Conservation (phyloP, 495 filamentous ascomycete genomes). For the Aspergillus funiculosus region DNA sequence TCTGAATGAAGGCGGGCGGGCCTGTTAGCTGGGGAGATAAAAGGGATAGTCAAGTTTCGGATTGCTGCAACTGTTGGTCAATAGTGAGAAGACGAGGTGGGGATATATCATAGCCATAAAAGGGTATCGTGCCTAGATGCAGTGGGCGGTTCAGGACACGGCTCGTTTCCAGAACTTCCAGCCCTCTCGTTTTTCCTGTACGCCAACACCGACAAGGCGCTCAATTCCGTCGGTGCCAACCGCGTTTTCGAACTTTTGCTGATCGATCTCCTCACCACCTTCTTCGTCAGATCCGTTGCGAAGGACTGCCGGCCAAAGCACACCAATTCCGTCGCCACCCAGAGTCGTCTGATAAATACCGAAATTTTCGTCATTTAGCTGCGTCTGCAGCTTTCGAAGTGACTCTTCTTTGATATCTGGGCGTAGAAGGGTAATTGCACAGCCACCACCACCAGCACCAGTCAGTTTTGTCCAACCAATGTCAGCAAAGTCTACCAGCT, state of each 20-base stretch:
- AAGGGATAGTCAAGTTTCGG: too few relatives aligned
- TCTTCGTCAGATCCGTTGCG: conserved; percentile 66
- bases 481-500: conserved; percentile 82
- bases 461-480: conserved; percentile 97
- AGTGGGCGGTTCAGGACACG: conserved; percentile 16
- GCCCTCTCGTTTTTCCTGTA: conserved; percentile 64
- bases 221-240: conserved; percentile 78
- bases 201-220: conserved; percentile 53
- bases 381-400: conserved; percentile 54
- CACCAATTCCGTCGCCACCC: conserved; percentile 86
- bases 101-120: too few relatives aligned
- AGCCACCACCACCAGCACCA: conserved; percentile 90
- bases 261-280: conserved; percentile 85
- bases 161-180: conserved; percentile 90
- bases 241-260: conserved; percentile 82
- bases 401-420: conserved; percentile 50
- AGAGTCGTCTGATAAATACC: conserved; percentile 79
- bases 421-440: conserved; percentile 83
- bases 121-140: too few relatives aligned
- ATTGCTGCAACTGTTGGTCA: too few relatives aligned
- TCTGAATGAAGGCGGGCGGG: too few relatives aligned
- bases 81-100: too few relatives aligned
- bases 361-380: conserved; percentile 71
- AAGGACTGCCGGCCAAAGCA: conserved; percentile 83
- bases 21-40: too few relatives aligned